These are phyloP conservation scores for Penicillium diatomitis DNA, from an alignment of 495 filamentous ascomycete genomes.

Conservation along the genomic window DNA sequence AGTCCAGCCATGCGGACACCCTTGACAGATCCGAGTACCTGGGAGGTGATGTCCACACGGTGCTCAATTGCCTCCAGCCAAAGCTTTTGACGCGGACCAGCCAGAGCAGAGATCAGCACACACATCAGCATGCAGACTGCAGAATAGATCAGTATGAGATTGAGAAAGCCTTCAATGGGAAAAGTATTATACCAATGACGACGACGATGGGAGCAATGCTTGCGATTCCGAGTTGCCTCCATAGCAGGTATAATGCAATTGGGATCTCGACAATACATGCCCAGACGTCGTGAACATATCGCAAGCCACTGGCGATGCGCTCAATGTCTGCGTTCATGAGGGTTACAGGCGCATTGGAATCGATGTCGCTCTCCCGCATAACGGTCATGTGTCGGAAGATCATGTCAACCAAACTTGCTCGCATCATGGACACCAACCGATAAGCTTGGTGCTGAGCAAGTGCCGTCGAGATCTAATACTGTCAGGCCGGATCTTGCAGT, in stretches of 20 bases:
- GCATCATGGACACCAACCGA: conserved; percentile 39
- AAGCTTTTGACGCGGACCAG: conserved; percentile 48
- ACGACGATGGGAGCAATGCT: conserved; percentile 35
- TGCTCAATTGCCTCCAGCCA: conserved; percentile 43
- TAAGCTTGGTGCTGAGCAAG: conserved; percentile 14
- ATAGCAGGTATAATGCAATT: conserved; percentile 42
- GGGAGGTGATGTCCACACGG: conserved; percentile 36
- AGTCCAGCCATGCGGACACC: conserved; percentile 46
- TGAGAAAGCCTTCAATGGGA: neutral
- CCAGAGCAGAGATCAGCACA: conserved; percentile 14
- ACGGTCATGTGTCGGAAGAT: conserved; percentile 37
- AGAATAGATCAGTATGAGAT: conserved; percentile 17
- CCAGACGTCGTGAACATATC: conserved; percentile 41
- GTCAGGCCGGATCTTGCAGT: conserved; percentile 1
- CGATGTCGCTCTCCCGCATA: neutral
- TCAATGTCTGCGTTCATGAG: conserved; percentile 50
- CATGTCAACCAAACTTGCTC: conserved; percentile 39
- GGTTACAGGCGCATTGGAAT: conserved; percentile 24
- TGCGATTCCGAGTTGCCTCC: conserved; percentile 37
- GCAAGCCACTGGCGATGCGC: conserved; percentile 25
- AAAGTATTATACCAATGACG: conserved; percentile 3
- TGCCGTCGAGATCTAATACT: neutral
- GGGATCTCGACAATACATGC: conserved; percentile 41
- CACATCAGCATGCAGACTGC: conserved; percentile 2
- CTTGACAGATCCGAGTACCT: conserved; percentile 41